Evolutionary conservation across 257 asterid genomes (phyloP).

Genomic region (Solanum raphanifolium): DNA sequence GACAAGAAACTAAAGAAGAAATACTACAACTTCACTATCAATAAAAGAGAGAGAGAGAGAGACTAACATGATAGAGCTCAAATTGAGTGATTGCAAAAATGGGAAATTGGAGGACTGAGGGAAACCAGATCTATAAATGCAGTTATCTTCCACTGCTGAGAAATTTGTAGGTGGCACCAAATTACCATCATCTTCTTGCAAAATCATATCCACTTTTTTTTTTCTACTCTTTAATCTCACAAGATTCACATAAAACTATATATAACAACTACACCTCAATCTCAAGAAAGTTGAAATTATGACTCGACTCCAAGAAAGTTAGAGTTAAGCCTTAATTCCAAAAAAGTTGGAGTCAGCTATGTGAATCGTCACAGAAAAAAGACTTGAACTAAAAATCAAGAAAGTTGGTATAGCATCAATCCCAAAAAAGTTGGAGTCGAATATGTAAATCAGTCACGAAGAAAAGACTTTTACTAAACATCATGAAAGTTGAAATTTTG

Average conservation of each 20-base stretch:
- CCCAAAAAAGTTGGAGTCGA: not conserved
- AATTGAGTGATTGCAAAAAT: slow-evolving; percentile 27
- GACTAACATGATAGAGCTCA: slow-evolving; percentile 27
- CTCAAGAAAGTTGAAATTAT: not conserved
- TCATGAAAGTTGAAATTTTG: not conserved
- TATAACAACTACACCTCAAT: not conserved
- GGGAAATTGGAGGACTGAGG: slow-evolving; percentile 32
- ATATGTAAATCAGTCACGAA: not conserved
- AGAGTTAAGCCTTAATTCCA: not conserved
- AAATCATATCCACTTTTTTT: slow-evolving; percentile 1
- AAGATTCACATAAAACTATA: not conserved
- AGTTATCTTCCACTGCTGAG: slow-evolving; percentile 21
- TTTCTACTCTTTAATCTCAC: not conserved
- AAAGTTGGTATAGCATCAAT: not conserved
- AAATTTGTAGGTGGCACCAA: slow-evolving; percentile 21
- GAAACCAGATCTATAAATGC: slow-evolving; percentile 35
- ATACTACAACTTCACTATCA: not conserved
- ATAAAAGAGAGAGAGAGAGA: not conserved
- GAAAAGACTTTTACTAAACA: not conserved
- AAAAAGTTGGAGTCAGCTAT: not conserved
- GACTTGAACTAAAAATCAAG: not conserved
- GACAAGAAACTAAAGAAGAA: not conserved
- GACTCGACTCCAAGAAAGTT: not conserved
- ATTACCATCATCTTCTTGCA: slow-evolving; percentile 6
- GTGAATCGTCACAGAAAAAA: not conserved